Conservation (phyloP, 2,329 filamentous ascomycete genomes). For the Ophiostoma piceae region DNA sequence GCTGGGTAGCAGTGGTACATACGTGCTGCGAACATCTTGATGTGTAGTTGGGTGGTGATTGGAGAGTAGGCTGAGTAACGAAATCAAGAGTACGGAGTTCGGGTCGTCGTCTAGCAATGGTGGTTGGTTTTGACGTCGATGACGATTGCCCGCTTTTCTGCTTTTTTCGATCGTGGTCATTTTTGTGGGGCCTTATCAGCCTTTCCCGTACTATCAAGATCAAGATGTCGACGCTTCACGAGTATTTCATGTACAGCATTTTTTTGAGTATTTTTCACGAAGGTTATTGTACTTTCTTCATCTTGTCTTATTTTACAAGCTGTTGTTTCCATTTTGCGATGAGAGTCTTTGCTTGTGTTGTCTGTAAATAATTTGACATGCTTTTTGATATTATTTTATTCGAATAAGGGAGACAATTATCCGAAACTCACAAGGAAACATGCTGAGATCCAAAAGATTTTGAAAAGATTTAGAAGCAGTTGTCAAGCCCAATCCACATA, state of each 20-base stretch:
- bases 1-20: slow-evolving; percentile 31
- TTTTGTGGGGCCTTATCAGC: slow-evolving; percentile 16
- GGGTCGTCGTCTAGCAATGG: not conserved
- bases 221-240: not conserved
- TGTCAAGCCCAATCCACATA: not conserved
- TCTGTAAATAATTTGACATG: too few species aligned
- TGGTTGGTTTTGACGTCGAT: slow-evolving; percentile 14
- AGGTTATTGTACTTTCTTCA: too few species aligned
- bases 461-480: not conserved
- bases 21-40: slow-evolving; percentile 61
- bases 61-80: not conserved
- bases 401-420: too few species aligned
- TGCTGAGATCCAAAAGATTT: too few species aligned
- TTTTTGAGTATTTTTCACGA: not conserved
- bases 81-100: not conserved
- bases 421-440: too few species aligned
- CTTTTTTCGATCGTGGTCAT: slow-evolving; percentile 6
- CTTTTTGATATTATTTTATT: too few species aligned
- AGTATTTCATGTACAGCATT: not conserved
- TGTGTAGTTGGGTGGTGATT: not conserved
- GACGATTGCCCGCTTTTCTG: slow-evolving; percentile 8
- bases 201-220: not conserved
- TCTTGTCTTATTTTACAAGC: too few species aligned
- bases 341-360: too few species aligned
- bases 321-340: too few species aligned